These are phyloP conservation scores for Allantophomopsis cytisporea DNA, from an alignment of 2,329 filamentous ascomycete species.

Conservation along the genomic window DNA sequence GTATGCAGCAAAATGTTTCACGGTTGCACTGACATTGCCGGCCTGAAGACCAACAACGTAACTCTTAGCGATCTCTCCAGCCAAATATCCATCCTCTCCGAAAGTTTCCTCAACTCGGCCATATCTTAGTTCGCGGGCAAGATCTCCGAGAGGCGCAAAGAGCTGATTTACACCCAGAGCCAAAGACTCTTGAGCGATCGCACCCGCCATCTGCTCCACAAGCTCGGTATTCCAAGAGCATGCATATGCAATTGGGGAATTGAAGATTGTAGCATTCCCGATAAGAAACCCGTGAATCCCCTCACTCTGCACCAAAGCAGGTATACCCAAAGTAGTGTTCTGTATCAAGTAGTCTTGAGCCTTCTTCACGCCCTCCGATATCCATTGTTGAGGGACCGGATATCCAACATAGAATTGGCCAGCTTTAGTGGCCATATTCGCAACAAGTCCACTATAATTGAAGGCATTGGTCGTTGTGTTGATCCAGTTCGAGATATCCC, in stretches of 20 bases:
- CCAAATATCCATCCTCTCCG: conserved; percentile 53
- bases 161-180: conserved; percentile 61
- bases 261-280: conserved; percentile 66
- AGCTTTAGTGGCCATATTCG: conserved; percentile 36
- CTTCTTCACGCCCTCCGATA: conserved; percentile 46
- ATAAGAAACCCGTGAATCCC: conserved; percentile 62
- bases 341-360: conserved; percentile 58
- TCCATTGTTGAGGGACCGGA: conserved; percentile 46
- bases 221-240: conserved; percentile 57
- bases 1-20: conserved; percentile 65
- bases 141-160: conserved; percentile 57
- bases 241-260: conserved; percentile 59
- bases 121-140: conserved; percentile 58
- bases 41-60: conserved; percentile 49
- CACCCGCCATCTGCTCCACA: conserved; percentile 50
- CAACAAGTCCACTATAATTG: conserved; percentile 52
- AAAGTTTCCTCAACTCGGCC: conserved; percentile 65
- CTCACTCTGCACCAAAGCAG: conserved; percentile 61
- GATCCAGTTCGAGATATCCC: conserved; percentile 63
- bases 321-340: conserved; percentile 56
- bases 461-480: conserved; percentile 52
- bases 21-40: conserved; percentile 52
- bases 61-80: conserved; percentile 53
- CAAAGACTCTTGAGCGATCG: conserved; percentile 51
- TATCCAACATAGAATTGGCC: conserved; percentile 63